Conservation (phyloP, 352 stramenopile genomes). For the Pythium brachiatum region DNA sequence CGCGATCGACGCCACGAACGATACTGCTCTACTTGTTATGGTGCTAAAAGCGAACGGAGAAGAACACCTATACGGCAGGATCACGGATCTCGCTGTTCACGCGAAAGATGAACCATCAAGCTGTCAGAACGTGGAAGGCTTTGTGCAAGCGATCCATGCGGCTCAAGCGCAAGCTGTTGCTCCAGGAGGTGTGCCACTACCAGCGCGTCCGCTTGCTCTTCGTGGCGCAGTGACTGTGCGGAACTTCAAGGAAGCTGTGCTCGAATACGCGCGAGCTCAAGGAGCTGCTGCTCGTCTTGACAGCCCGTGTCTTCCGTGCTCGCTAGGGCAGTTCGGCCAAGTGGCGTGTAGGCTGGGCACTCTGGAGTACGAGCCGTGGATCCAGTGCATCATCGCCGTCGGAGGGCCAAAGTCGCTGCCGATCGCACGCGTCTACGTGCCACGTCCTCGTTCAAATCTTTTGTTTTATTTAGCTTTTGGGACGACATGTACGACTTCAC, state of each 20-base stretch:
- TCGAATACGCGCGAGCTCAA: conserved; percentile 21
- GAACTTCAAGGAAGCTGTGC: conserved; percentile 30
- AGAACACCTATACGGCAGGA: conserved; percentile 21
- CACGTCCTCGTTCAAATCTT: conserved; percentile 23
- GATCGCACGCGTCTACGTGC: conserved; percentile 28
- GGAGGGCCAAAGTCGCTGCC: conserved; percentile 20
- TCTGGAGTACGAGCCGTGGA: conserved; percentile 20
- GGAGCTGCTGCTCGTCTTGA: conserved; percentile 17
- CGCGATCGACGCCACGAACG: too few relatives aligned
- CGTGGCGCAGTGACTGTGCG: conserved; percentile 16
- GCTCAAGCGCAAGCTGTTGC: conserved; percentile 17
- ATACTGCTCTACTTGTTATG: too few relatives aligned
- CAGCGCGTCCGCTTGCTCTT: conserved; percentile 21
- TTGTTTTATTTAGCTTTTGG: too few relatives aligned
- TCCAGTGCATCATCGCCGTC: conserved; percentile 23
- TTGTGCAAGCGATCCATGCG: conserved; percentile 17
- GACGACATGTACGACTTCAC: too few relatives aligned
- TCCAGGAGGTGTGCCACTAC: conserved; percentile 21
- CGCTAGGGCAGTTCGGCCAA: conserved; percentile 11
- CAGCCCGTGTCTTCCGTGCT: conserved; percentile 28
- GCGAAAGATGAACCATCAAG: conserved; percentile 16
- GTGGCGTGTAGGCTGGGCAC: conserved; percentile 12
- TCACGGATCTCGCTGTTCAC: conserved; percentile 21
- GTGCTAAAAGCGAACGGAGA: conserved; percentile 27
- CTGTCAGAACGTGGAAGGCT: conserved; percentile 19